Conservation (phyloP, 2,329 filamentous ascomycete species). For the Aspergillus transmontanensis region DNA sequence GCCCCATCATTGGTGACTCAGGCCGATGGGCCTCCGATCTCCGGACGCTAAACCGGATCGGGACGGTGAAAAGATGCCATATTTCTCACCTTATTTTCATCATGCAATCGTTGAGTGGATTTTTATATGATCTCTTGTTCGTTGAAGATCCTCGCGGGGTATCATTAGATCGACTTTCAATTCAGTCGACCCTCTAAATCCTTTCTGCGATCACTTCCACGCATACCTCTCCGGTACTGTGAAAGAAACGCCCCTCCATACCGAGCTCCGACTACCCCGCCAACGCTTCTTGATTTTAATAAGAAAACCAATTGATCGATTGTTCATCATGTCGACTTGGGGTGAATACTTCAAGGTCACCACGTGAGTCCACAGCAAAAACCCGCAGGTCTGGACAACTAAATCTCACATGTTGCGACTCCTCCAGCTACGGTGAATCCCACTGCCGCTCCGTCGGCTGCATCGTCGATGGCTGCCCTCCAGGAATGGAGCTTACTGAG, state of each 20-base stretch:
- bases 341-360: slow-evolving; percentile 80
- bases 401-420: slow-evolving; percentile 2
- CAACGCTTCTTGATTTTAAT: not conserved
- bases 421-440: slow-evolving; percentile 72
- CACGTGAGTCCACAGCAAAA: slow-evolving; percentile 60
- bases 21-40: slow-evolving; percentile 17
- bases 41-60: slow-evolving; percentile 20
- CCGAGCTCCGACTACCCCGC: not conserved
- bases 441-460: slow-evolving; percentile 92
- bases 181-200: not conserved
- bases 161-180: not conserved
- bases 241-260: not conserved
- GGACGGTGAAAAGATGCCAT: slow-evolving; percentile 7
- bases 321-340: slow-evolving; percentile 77
- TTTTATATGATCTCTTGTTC: not conserved
- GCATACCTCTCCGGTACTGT: not conserved
- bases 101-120: not conserved
- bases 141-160: not conserved
- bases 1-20: not conserved
- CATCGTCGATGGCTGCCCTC: slow-evolving; percentile 91
- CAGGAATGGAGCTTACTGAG: slow-evolving; percentile 82
- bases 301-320: slow-evolving; percentile 1
- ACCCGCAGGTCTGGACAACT: not conserved
- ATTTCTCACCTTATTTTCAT: slow-evolving; percentile 2
- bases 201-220: not conserved